These are phyloP conservation scores for Suillus subalutaceus DNA, from an alignment of 768 basidiomycete species.

Conservation along the genomic window DNA sequence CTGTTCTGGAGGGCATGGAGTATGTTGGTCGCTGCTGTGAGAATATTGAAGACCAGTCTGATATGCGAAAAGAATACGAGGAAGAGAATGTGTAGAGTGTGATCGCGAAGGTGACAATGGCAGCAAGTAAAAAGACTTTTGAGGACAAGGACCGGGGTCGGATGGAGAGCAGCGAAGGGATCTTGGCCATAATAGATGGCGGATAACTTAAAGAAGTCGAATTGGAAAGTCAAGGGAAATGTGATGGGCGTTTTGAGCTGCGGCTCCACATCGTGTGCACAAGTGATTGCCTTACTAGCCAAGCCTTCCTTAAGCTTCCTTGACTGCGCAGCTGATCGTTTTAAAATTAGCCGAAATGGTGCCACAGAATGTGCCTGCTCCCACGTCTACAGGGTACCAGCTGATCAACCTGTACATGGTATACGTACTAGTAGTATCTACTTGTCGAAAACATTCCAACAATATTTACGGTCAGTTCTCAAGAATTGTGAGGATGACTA, in stretches of 20 bases:
- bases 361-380: too few species aligned
- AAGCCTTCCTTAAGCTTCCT: background rate
- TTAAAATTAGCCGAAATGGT: too few species aligned
- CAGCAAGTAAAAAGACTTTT: slow-evolving; percentile 29
- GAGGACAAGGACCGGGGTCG: slow-evolving; percentile 26
- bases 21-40: slow-evolving; percentile 26
- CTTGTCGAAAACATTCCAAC: too few species aligned
- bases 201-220: background rate
- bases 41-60: slow-evolving; percentile 30
- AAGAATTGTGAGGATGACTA: too few species aligned
- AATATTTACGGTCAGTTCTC: too few species aligned
- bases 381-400: too few species aligned
- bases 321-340: background rate
- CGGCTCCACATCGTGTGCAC: background rate
- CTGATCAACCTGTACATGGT: too few species aligned
- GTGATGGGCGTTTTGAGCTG: background rate
- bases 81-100: slow-evolving; percentile 35
- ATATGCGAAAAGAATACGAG: slow-evolving; percentile 16
- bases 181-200: slow-evolving; percentile 14
- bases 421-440: too few species aligned
- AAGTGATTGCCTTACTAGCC: background rate
- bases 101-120: slow-evolving; percentile 28
- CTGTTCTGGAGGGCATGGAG: slow-evolving; percentile 36
- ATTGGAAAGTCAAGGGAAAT: background rate
- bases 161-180: slow-evolving; percentile 16